Evolutionary conservation across 2,329 filamentous ascomycete genomes (phyloP).

Genomic region (Fusarium chlamydosporum): DNA sequence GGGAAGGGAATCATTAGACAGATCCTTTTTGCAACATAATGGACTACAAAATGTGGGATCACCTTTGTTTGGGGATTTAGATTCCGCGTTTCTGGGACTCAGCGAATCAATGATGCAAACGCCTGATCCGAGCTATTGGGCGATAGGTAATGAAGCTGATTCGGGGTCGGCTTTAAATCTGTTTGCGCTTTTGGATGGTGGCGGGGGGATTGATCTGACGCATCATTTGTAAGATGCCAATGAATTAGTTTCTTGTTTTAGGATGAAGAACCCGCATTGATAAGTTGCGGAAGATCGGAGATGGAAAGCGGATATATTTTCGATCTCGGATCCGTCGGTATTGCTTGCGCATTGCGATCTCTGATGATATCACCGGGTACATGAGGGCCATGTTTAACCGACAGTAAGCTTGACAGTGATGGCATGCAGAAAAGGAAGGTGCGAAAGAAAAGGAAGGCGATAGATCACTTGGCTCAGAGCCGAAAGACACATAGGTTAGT

Average conservation of each 20-base stretch:
- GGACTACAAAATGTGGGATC: constrained; percentile 50
- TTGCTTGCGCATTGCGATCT: neutral
- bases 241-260: neutral
- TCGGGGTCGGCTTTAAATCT: constrained; percentile 63
- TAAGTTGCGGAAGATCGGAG: neutral
- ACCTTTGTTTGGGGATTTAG: constrained; percentile 55
- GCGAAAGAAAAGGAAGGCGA: neutral
- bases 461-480: constrained; percentile 6
- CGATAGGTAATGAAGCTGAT: constrained; percentile 59
- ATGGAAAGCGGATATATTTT: neutral
- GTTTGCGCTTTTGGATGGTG: constrained; percentile 65
- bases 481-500: neutral
- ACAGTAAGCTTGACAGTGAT: neutral
- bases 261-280: neutral
- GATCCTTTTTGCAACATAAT: constrained; percentile 50
- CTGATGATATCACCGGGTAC: constrained; percentile 6
- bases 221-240: constrained; percentile 53
- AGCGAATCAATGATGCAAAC: constrained; percentile 58
- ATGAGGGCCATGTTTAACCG: constrained; percentile 16
- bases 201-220: constrained; percentile 67
- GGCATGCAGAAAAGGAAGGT: neutral
- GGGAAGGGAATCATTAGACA: constrained; percentile 48
- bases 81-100: constrained; percentile 58
- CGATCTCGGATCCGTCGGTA: neutral
- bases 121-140: constrained; percentile 59